phyloP scores from a whole-genome alignment of 73 alveolate species.

The Effrenium voratum region DNA sequence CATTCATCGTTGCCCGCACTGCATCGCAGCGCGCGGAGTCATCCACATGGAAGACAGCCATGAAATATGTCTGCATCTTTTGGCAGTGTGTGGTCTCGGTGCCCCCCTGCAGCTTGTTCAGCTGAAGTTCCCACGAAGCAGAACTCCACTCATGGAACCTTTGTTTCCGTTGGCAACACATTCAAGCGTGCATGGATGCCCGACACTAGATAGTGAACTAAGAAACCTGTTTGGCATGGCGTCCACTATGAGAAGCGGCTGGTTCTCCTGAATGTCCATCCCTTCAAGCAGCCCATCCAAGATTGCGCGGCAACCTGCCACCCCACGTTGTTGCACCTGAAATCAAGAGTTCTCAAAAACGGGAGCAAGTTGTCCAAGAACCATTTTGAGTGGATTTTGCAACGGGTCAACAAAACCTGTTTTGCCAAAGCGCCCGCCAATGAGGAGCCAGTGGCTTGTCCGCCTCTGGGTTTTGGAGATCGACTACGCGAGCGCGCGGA shows the following conservation, averaged over 20 bases:
- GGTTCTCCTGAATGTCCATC: not conserved
- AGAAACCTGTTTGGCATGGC: conserved; percentile 5
- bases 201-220: too few relatives aligned
- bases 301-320: conserved; percentile 11
- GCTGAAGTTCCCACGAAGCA: not conserved
- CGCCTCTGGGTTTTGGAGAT: not conserved
- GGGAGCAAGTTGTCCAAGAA: too few relatives aligned
- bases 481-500: not conserved
- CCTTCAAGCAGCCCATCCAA: not conserved
- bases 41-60: not conserved
- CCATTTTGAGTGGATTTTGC: too few relatives aligned
- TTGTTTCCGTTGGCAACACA: too few relatives aligned
- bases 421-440: too few relatives aligned
- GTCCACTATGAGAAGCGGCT: not conserved
- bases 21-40: not conserved
- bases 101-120: not conserved
- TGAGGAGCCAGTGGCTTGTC: conserved; percentile 13
- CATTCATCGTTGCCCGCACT: not conserved
- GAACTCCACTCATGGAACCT: not conserved
- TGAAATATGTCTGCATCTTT: not conserved
- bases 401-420: too few relatives aligned
- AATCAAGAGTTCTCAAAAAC: too few relatives aligned
- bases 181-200: too few relatives aligned
- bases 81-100: too few relatives aligned
- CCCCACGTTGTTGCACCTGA: conserved; percentile 28